Conservation (phyloP, 2,329 filamentous ascomycete genomes). For the Annulohypoxylon truncatum region DNA sequence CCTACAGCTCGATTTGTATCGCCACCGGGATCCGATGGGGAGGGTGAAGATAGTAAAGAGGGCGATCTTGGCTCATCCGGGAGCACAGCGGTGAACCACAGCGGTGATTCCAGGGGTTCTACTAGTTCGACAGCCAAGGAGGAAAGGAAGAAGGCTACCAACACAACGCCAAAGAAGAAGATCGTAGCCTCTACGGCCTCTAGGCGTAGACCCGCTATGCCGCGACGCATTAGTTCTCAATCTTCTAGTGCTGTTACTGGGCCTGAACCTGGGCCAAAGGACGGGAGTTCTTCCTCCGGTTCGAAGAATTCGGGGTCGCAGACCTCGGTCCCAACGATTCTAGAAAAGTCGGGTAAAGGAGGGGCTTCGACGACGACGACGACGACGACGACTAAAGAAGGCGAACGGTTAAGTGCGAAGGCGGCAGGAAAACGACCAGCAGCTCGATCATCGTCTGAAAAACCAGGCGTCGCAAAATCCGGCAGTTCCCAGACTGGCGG, state of each 20-base stretch:
- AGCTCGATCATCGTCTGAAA: constrained; percentile 29
- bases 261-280: constrained; percentile 51
- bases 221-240: constrained; percentile 62
- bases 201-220: constrained; percentile 60
- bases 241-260: constrained; percentile 51
- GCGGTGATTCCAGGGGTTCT: constrained; percentile 42
- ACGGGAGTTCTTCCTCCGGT: constrained; percentile 45
- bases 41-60: constrained; percentile 50
- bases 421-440: constrained; percentile 62
- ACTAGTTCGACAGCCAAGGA: constrained; percentile 42
- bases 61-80: constrained; percentile 55
- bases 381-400: constrained; percentile 20
- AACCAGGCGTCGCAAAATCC: constrained; percentile 21
- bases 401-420: constrained; percentile 55
- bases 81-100: constrained; percentile 52
- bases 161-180: constrained; percentile 50
- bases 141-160: constrained; percentile 40
- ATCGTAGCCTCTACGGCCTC: constrained; percentile 58
- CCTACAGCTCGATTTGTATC: constrained; percentile 72
- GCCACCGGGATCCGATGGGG: constrained; percentile 62
- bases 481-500: constrained; percentile 13
- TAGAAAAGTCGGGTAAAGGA: constrained; percentile 44
- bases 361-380: constrained; percentile 2
- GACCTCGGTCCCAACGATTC: constrained; percentile 45
- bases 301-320: constrained; percentile 41